Conservation (phyloP, 805 yeast species). For the Saccharomyces kudriavzevii region DNA sequence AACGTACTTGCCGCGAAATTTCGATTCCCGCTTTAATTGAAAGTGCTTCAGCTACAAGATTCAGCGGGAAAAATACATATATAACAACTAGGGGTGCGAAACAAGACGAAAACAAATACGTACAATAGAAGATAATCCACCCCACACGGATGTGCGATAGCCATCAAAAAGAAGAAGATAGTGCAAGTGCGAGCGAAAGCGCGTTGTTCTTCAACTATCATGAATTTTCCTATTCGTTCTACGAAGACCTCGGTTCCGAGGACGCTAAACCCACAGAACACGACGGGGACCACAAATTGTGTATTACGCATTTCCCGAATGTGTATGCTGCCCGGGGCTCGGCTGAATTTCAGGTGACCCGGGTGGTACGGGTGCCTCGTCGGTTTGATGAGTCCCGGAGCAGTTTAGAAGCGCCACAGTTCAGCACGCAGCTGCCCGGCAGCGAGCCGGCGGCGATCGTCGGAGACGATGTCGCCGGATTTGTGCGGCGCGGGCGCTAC, state of each 20-base stretch:
- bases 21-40: not conserved
- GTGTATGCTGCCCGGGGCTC: conserved; percentile 35
- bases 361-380: conserved; percentile 64
- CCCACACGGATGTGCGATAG: not conserved
- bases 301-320: conserved; percentile 63
- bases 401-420: conserved; percentile 39
- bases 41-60: not conserved
- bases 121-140: not conserved
- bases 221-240: conserved; percentile 41
- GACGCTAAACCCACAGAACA: conserved; percentile 13
- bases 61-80: not conserved
- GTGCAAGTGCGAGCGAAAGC: not conserved
- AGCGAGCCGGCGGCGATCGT: conserved; percentile 53
- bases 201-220: conserved; percentile 58
- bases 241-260: conserved; percentile 17
- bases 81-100: not conserved
- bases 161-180: not conserved
- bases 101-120: not conserved
- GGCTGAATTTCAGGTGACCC: conserved; percentile 30
- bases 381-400: conserved; percentile 30
- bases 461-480: conserved; percentile 12
- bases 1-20: not conserved
- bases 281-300: conserved; percentile 32
- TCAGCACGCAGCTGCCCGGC: conserved; percentile 51
- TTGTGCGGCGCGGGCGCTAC: conserved; percentile 33